phyloP scores from a whole-genome alignment of 177 flowering plant species.

The Vitis hybrid region DNA sequence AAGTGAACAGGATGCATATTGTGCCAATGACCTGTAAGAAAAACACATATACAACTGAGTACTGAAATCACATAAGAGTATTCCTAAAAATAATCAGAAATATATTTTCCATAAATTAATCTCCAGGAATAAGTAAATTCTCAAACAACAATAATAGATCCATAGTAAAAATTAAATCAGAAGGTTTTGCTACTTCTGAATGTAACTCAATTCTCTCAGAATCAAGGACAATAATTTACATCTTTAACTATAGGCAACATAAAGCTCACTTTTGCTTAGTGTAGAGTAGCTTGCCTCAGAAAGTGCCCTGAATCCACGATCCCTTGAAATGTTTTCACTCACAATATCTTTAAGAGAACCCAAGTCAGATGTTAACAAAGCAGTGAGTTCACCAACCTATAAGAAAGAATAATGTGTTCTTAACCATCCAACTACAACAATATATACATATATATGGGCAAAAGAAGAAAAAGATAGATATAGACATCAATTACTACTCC shows the following conservation, averaged over 20 bases:
- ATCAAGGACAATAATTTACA: background rate
- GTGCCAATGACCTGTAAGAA: conserved; percentile 74
- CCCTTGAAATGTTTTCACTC: conserved; percentile 90
- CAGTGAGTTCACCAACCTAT: conserved; percentile 92
- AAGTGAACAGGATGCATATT: conserved; percentile 64
- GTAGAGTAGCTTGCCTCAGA: conserved; percentile 97
- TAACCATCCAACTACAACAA: background rate
- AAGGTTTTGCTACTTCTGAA: background rate
- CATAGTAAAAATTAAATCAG: background rate
- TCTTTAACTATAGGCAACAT: conserved; percentile 22
- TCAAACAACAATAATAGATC: background rate
- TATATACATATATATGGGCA: no score
- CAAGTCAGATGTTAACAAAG: conserved; percentile 88
- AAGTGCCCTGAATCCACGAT: conserved; percentile 95
- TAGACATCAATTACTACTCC: no score
- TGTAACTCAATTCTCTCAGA: background rate
- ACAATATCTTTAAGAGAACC: conserved; percentile 78
- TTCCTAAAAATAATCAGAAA: no score
- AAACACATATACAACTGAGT: background rate
- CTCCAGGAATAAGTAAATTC: no score
- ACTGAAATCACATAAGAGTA: background rate
- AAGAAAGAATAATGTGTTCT: conserved; percentile 4
- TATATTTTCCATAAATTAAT: no score
- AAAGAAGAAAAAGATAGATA: background rate
- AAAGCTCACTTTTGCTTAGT: conserved; percentile 61